Base-by-base conservation (phyloP, 1,139 yeast species). In the Yamadazyma membranifaciens region DNA sequence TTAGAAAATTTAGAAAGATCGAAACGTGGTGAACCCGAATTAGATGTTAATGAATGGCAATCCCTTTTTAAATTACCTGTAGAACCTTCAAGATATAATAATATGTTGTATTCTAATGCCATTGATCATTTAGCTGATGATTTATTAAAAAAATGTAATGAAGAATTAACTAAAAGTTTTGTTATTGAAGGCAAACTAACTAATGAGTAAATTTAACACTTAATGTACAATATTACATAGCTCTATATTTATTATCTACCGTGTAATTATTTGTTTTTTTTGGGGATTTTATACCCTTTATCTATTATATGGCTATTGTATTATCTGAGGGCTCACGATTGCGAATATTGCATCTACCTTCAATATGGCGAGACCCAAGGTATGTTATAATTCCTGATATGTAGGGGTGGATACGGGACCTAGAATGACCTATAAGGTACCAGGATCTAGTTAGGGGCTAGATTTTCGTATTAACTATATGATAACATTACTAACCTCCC, bases 51-150 rank as follows among this genome's bases (percentile, higher is more conserved):
- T 40, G 91, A 83, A 56, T 85, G 89, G 89, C 79, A 75, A 57
- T 61, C 75, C 35, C 64, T 78, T 32, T 84, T 81, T 69, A 81
- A 75, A 62, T 75, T 84, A 49, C 91, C 94, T 25, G 75, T 66
- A 39, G 91, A 84, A 60, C 94, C 95, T 36, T 80, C 88, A 26
- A 75, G 92, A 56, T 78, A 80, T 51, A 89, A 85, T 55, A 83
- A 82, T 62, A 68, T 87, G 67, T 74, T 87, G 50, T 73, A 80
- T 52, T 76, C 86, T 44, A 81, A 84, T 43, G 81, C 85, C 57
- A 80, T 86, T 50, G 82, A 81, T 58, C 80, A 77, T 51, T 78
- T 80, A 55, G 84, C 89, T 57, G 77, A 75, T 51, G 86, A 81
- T 50, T 66, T 67, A 59, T 83, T 65, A 75, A 82, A 70, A 78